Evolutionary conservation across 441 rosid genomes (phyloP).

Genomic region (Populus hybrid): DNA sequence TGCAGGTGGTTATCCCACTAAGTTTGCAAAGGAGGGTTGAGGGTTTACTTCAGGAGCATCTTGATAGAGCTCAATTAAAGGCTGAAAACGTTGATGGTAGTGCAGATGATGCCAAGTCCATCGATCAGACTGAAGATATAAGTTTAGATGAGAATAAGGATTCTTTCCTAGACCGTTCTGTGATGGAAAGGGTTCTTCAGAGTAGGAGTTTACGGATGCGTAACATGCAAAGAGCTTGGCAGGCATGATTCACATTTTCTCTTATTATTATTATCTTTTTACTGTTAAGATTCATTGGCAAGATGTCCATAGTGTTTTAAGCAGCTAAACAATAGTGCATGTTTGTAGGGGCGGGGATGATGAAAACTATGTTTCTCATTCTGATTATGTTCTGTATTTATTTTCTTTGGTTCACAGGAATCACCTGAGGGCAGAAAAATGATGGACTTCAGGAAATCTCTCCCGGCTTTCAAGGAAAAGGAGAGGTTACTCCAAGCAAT

Average conservation of each 20-base stretch:
- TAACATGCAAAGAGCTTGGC: conserved; percentile 94
- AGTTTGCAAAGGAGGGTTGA: conserved; percentile 95
- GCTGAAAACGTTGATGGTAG: conserved; percentile 40
- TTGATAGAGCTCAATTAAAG: conserved; percentile 65
- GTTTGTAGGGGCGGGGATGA: neutral
- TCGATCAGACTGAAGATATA: conserved; percentile 43
- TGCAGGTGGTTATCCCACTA: conserved; percentile 80
- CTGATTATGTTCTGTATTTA: neutral
- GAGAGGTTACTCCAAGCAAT: conserved; percentile 93
- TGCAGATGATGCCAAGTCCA: conserved; percentile 33
- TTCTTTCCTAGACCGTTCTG: conserved; percentile 70
- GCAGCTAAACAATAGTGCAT: neutral
- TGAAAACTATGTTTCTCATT: neutral
- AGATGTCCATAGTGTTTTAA: neutral
- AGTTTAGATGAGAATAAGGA: conserved; percentile 49
- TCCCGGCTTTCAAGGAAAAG: conserved; percentile 90
- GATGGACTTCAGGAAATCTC: conserved; percentile 75
- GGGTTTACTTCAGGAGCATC: conserved; percentile 87
- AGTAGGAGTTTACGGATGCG: conserved; percentile 88
- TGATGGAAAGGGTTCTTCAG: conserved; percentile 95
- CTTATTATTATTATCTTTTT: neutral
- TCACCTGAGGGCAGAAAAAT: conserved; percentile 88
- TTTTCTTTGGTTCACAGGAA: conserved; percentile 46
- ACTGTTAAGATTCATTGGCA: neutral
- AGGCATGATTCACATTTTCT: conserved; percentile 37